Evolutionary conservation across 176 grass and related monocot genomes (phyloP), one percentile per base, ranked within the genome.

Genomic region (Cenchrus purpureus): DNA sequence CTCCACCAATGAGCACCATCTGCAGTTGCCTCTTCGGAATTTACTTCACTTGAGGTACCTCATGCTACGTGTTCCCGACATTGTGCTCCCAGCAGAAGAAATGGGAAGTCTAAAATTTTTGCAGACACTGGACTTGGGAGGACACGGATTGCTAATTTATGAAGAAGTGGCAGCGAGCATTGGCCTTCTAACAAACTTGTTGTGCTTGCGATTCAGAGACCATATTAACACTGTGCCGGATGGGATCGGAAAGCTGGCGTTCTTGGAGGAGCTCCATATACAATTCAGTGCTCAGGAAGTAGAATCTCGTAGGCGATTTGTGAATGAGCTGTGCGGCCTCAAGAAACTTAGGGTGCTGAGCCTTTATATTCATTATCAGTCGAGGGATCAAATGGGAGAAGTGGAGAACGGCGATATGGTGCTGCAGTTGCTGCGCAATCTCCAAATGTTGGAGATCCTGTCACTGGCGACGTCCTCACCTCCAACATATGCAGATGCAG

Each of bases 151-250:
- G 31, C 31, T 40, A 4, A 40, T 40, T 40, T 4, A 40, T 40
- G 37, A 40, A 40, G 37, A 17, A 11, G 0, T 11, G 0, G 5
- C 2, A 10, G 2, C 1, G 0, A 2, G 4, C 19, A 3, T 16
- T 14, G 0, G 11, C 11, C 13, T 28, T 3, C 51, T 12, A 12
- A 14, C 11, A 57, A 6, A 46, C 2, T 44, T 83, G 1, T 6
- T 4, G 29, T 16, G 69, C 52, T 50, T 83, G 12, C n/a, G 48
- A 9, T 2, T 44, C 10, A 44, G 52, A 55, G 0, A 0, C 12
- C 0, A 7, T 1, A 1, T 43, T 19, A 19, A 0, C 6, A 2
- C 6, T 8, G 3, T 8, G 0, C n/a, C 20, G 1, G 19, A 29
- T 31, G 11, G 5, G 22, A 4, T 73, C 5, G n/a, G n/a, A n/a